phyloP scores from a whole-genome alignment of 495 filamentous ascomycete species.

The Penicillium lagena region DNA sequence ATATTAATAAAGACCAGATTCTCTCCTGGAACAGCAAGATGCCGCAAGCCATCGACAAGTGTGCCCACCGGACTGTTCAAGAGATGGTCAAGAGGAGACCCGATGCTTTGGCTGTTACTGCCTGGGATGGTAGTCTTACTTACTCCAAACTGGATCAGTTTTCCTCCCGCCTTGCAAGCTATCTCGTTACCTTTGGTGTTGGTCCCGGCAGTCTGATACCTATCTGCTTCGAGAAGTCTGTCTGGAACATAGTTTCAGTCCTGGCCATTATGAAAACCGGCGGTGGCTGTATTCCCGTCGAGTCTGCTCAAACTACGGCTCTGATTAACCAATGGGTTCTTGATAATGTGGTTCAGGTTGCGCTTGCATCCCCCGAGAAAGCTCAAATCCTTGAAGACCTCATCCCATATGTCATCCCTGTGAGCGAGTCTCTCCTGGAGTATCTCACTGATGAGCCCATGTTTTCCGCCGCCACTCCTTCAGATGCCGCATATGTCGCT shows the following conservation, averaged over 20 bases:
- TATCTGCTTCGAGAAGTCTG: conserved; percentile 33
- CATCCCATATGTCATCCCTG: conserved; percentile 33
- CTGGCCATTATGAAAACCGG: conserved; percentile 40
- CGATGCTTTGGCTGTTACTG: conserved; percentile 30
- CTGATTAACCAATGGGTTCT: conserved; percentile 30
- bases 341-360: conserved; percentile 33
- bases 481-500: conserved; percentile 42
- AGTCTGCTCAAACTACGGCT: conserved; percentile 12
- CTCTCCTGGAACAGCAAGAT: conserved; percentile 37
- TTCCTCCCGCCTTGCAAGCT: conserved; percentile 38
- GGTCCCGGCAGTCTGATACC: conserved; percentile 29
- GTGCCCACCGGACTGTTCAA: conserved; percentile 37
- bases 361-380: conserved; percentile 36
- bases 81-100: conserved; percentile 31
- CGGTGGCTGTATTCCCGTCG: conserved; percentile 36
- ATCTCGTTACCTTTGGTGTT: conserved; percentile 34
- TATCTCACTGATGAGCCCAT: conserved; percentile 19
- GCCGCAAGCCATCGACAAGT: conserved; percentile 27
- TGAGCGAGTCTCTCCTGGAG: conserved; percentile 32
- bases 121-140: conserved; percentile 45
- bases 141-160: conserved; percentile 44
- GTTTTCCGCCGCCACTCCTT: conserved; percentile 9
- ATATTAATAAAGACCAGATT: conserved; percentile 31
- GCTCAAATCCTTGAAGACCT: conserved; percentile 27
- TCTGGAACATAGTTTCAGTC: conserved; percentile 32